Percentiles rank a stretch among this genome's conserved stretches.
Conservation (phyloP, 2,329 filamentous ascomycete species). For the Botrytis galanthina region DNA sequence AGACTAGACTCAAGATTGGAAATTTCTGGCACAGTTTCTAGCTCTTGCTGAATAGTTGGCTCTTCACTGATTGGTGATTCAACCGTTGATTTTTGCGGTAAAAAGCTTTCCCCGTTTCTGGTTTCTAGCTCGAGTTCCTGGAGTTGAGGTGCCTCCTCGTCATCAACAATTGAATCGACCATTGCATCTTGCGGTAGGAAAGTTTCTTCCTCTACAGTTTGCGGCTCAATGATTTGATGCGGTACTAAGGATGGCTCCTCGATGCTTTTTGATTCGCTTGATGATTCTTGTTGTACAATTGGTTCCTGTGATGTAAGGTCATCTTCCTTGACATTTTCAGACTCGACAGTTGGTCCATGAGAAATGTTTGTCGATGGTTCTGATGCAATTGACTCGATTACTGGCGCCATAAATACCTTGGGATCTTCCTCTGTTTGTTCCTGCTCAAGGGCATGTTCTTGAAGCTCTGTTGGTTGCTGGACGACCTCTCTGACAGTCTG, state of each 20-base stretch:
- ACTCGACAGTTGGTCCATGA: background rate
- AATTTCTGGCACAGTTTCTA: background rate
- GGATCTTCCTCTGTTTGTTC: background rate
- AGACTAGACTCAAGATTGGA: background rate
- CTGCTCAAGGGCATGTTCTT: background rate
- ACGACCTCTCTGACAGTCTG: background rate
- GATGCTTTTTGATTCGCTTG: background rate
- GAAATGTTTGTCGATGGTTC: background rate
- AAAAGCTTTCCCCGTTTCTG: background rate
- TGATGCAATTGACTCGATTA: background rate
- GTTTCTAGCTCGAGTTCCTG: background rate
- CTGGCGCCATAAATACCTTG: background rate
- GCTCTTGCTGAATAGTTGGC: background rate
- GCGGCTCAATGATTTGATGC: background rate
- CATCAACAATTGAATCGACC: background rate
- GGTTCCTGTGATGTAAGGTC: background rate
- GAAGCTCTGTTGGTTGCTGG: background rate
- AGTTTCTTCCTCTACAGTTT: background rate
- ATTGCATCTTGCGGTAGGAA: background rate
- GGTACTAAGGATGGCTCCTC: background rate
- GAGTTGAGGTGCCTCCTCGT: background rate
- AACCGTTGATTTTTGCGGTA: constrained; percentile 1
- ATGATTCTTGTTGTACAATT: background rate
- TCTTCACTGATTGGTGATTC: background rate
- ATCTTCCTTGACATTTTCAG: background rate